Evolutionary conservation across 768 basidiomycete species (phyloP), one percentile per base, ranked within the genome.

Genomic region (Psilocybe tampanensis): DNA sequence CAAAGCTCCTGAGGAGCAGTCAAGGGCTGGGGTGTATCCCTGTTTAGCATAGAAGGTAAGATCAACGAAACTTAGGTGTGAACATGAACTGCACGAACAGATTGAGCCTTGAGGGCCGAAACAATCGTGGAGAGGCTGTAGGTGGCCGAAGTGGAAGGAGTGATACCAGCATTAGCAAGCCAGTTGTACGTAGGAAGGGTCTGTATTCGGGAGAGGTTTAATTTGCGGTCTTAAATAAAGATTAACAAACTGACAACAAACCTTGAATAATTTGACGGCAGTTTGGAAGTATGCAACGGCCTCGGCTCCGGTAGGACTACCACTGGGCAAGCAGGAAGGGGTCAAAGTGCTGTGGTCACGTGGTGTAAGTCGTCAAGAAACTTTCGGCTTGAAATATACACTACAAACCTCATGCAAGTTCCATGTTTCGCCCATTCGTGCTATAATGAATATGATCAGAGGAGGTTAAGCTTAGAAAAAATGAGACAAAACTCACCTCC

Each of bases 351-450:
- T 88, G 18, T 15, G 4, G 15, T 33, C n/a, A 51, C 34, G 6
- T 21, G 11, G 12, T 6, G 19, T 29, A 47, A 2, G 7, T 32
- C 33, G 15, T 6, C 4, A 33, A 19, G 4, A 12, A 13, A 19
- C 9, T 26, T 18, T 19, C 39, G 19, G 2, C 11, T 29, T 23
- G 19, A 24, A 17, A 32, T n/a, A n/a, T n/a, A n/a, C n/a, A 18
- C 13, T 70, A 56, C 63, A 8, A 45, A 76, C 78, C 77, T 80
- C 73, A 75, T 74, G 64, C 80, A 82, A 7, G 80, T 90, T 29
- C 89, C 89, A 63, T 90, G 89, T 11, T 76, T 82, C 9, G 71
- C 58, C 89, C 89, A 90, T 68, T 90, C 89, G 56, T 91, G 87
- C 83, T 86, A 53, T 6, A 6, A 2, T 17, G 7, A 4, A 53